Conservation (phyloP, 257 asterid genomes). For the Nicotiana noctiflora region DNA sequence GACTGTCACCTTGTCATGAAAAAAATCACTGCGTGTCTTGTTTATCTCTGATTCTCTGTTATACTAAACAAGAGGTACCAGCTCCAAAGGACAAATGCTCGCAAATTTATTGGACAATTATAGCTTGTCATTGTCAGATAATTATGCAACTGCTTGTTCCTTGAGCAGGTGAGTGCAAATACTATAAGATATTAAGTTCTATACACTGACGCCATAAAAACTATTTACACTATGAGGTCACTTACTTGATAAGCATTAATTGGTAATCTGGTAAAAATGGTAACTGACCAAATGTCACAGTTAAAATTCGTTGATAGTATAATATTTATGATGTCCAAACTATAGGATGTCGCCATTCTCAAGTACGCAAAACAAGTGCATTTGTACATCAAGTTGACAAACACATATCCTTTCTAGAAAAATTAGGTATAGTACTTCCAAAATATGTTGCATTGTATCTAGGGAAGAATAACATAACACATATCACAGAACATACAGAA, state of each 20-base stretch:
- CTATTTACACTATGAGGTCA: no score
- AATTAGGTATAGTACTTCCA: not conserved
- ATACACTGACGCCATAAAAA: no score
- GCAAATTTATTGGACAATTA: not conserved
- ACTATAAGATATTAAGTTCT: not conserved
- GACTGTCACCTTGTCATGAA: not conserved
- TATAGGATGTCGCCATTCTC: not conserved
- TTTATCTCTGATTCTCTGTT: not conserved
- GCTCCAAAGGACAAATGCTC: not conserved
- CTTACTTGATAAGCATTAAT: no score
- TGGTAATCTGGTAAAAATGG: no score
- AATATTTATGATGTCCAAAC: no score
- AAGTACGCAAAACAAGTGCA: not conserved
- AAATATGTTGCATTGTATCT: not conserved
- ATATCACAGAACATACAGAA: not conserved
- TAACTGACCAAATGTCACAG: no score
- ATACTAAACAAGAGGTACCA: not conserved
- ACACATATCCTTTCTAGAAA: not conserved
- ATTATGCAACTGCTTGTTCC: not conserved
- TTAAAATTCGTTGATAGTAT: no score
- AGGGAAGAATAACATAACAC: not conserved
- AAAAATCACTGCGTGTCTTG: not conserved
- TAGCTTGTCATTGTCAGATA: not conserved
- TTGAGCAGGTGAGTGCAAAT: not conserved
- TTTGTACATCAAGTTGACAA: not conserved